phyloP scores from a whole-genome alignment of 108 stramenopile genomes.

The Cyclotella cryptica region DNA sequence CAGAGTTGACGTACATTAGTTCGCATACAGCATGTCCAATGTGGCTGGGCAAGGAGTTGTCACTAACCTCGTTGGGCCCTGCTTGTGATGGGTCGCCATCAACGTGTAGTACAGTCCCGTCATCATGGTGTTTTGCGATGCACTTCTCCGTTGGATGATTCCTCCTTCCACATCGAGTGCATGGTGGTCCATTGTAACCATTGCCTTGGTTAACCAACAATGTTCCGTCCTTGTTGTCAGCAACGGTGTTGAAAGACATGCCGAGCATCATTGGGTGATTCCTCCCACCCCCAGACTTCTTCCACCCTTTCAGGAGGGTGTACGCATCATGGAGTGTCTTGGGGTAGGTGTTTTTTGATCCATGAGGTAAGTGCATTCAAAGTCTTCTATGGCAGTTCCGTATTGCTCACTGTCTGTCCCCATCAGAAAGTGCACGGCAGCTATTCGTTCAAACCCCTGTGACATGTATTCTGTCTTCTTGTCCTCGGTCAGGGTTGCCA shows the following conservation, averaged over 20 bases:
- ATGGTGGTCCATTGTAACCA: not conserved
- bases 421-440: not conserved
- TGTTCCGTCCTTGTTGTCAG: not conserved
- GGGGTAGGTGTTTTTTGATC: not conserved
- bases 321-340: no score
- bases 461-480: not conserved
- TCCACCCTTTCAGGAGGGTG: no score
- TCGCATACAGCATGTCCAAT: not conserved
- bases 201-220: not conserved
- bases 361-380: no score
- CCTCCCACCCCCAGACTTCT: no score
- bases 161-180: not conserved
- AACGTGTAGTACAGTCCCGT: conserved; percentile 7
- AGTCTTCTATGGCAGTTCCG: not conserved
- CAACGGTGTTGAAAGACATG: conserved; percentile 1
- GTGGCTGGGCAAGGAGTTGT: no score
- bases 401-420: not conserved
- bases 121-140: not conserved
- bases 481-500: not conserved
- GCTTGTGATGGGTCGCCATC: no score
- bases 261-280: not conserved
- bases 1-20: not conserved
- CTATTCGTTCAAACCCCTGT: not conserved
- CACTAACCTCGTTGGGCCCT: no score
- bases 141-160: not conserved